Evolutionary conservation across 257 asterid species (phyloP).

Genomic region (Nicotiana benthamiana): DNA sequence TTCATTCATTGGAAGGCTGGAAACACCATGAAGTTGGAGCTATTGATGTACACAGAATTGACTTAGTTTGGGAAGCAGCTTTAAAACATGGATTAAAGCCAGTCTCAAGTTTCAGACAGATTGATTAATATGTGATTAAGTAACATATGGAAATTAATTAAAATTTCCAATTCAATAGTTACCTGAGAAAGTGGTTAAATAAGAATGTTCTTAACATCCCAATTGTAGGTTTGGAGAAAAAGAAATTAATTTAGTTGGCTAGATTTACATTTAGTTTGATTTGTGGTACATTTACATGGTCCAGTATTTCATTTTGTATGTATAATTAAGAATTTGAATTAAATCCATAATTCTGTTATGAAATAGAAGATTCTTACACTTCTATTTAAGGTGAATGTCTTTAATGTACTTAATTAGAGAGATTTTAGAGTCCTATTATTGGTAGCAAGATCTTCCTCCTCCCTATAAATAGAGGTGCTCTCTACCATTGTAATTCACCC

Average conservation of each 20-base stretch:
- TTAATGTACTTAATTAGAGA: too few species aligned
- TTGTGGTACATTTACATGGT: neutral
- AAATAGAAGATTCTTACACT: too few species aligned
- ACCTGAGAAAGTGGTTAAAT: neutral
- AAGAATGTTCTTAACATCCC: neutral
- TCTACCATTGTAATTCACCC: too few species aligned
- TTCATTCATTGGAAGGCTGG: constrained; percentile 84
- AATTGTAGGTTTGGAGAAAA: neutral
- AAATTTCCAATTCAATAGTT: neutral
- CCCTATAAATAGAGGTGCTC: too few species aligned
- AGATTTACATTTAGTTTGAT: neutral
- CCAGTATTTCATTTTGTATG: neutral
- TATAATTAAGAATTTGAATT: neutral
- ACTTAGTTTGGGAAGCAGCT: constrained; percentile 83
- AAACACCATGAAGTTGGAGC: constrained; percentile 89
- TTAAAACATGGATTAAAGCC: constrained; percentile 75
- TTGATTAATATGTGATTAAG: neutral
- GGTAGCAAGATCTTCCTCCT: too few species aligned
- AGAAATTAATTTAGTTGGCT: neutral
- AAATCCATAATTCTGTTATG: neutral
- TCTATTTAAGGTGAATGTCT: too few species aligned
- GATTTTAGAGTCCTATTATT: too few species aligned
- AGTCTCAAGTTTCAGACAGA: constrained; percentile 20
- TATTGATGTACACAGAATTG: constrained; percentile 66
- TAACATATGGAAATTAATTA: constrained; percentile 8